phyloP scores from a whole-genome alignment of 495 filamentous ascomycete species.

The Pseudotulostoma volvatum region DNA sequence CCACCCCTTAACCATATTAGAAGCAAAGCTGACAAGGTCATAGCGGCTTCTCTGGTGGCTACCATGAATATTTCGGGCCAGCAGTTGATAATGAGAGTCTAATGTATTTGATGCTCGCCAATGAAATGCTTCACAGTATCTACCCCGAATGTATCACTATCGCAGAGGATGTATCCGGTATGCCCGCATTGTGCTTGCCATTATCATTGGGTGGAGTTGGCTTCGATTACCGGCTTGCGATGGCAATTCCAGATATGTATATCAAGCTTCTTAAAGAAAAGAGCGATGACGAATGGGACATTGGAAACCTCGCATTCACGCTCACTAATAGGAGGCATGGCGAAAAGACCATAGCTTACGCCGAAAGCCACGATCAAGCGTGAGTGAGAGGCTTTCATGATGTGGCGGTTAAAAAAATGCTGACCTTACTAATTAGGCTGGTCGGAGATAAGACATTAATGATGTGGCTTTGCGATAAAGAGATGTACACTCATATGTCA shows the following conservation, averaged over 20 bases:
- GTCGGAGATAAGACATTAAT: slow-evolving; percentile 93
- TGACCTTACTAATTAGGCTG: too few relatives aligned
- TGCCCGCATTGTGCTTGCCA: slow-evolving; percentile 84
- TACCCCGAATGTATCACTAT: slow-evolving; percentile 81
- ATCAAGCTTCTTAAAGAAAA: slow-evolving; percentile 96
- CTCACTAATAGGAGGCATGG: slow-evolving; percentile 86
- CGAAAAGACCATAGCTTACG: slow-evolving; percentile 97
- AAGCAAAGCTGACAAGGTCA: slow-evolving; percentile 4
- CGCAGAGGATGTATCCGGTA: slow-evolving; percentile 94
- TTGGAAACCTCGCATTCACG: slow-evolving; percentile 67
- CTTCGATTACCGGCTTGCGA: slow-evolving; percentile 93
- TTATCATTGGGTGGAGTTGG: slow-evolving; percentile 78
- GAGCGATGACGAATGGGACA: slow-evolving; percentile 84
- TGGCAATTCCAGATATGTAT: slow-evolving; percentile 98
- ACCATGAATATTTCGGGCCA: slow-evolving; percentile 93
- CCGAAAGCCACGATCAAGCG: slow-evolving; percentile 96
- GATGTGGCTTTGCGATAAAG: slow-evolving; percentile 95
- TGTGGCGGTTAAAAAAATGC: too few relatives aligned
- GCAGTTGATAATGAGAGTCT: slow-evolving; percentile 90
- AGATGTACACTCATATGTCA: slow-evolving; percentile 98
- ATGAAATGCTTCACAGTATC: slow-evolving; percentile 82
- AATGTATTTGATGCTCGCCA: slow-evolving; percentile 90
- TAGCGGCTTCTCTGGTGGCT: slow-evolving; percentile 93
- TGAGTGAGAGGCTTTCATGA: slow-evolving; percentile 36
- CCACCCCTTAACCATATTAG: not conserved